Evolutionary conservation across 495 filamentous ascomycete genomes (phyloP), one percentile per base, ranked within the genome.

Genomic region (Astrothelium macrocarpum): DNA sequence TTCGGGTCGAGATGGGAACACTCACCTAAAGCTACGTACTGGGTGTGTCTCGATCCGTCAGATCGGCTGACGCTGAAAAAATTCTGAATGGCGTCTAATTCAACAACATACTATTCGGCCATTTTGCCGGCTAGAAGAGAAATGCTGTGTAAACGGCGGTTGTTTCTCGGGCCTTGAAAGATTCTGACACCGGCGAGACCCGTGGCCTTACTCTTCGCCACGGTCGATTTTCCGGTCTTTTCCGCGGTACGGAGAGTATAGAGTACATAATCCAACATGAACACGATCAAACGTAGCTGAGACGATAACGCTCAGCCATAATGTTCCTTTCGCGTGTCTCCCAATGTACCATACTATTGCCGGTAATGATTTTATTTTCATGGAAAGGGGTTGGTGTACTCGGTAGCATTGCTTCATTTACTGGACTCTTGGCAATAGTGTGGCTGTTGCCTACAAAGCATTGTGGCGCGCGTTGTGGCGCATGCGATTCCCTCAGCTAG

Each of bases 381-480:
- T 5, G 10, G 20, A 49, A 49, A 49, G 45, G 12, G 45, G 45
- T 18, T 23, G 11, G 20, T 5, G 5, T n/a, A n/a, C n/a, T n/a
- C n/a, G n/a, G n/a, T 18, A 20, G 45, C 20, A 2, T 49, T 20
- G 5, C 45, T 18, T 18, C 20, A 49, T 16, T 23, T 23, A 5
- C 45, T 39, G n/a, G 20, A 49, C 5, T 49, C 20, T 49, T 49
- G 45, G n/a, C 12, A 49, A 5, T 49, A 49, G 45, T 20, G 36
- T 42, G 0, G 9, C 12, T 56, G 3, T 25, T 56, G 20, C 20
- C 49, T 29, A 56, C 49, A 9, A 28, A 29, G 25, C 9, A 9
- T 29, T 56, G 49, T 56, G 49, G 49, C 49, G 49, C 49, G 29
- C 16, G 49, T 25, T 56, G 49, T 56, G 49, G 49, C 49, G 49